Conservation (phyloP, 1,284 basidiomycete genomes). For the Sutorius eximius region DNA sequence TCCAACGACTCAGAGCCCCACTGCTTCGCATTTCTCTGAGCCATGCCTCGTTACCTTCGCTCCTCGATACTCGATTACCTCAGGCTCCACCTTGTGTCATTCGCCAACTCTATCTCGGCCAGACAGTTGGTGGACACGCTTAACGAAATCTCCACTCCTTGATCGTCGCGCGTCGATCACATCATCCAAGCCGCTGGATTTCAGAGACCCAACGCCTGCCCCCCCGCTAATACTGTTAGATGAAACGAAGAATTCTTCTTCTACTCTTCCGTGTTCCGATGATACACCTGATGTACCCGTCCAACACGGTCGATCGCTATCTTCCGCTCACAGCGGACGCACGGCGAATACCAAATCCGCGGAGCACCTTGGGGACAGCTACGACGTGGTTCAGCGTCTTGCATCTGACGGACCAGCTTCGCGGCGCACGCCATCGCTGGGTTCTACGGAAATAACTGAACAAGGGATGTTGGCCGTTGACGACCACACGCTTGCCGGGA, state of each 20-base stretch:
- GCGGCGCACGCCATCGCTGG: slow-evolving; percentile 23
- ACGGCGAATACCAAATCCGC: slow-evolving; percentile 68
- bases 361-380: slow-evolving; percentile 59
- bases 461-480: slow-evolving; percentile 16
- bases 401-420: slow-evolving; percentile 38
- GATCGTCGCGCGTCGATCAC: slow-evolving; percentile 38
- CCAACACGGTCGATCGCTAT: slow-evolving; percentile 49
- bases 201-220: slow-evolving; percentile 71
- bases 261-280: slow-evolving; percentile 29
- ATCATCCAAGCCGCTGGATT: slow-evolving; percentile 55
- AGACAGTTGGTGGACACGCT: slow-evolving; percentile 49
- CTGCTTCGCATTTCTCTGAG: slow-evolving; percentile 17
- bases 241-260: slow-evolving; percentile 44
- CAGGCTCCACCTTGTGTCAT: slow-evolving; percentile 33
- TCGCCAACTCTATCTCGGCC: slow-evolving; percentile 38
- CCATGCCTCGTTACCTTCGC: slow-evolving; percentile 1
- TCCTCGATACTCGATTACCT: slow-evolving; percentile 16
- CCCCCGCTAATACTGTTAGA: slow-evolving; percentile 60
- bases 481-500: slow-evolving; percentile 9
- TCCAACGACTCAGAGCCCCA: slow-evolving; percentile 13
- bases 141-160: slow-evolving; percentile 43
- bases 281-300: slow-evolving; percentile 13
- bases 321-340: slow-evolving; percentile 46
- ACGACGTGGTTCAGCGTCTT: slow-evolving; percentile 67
- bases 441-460: slow-evolving; percentile 28